Conservation (phyloP, 768 basidiomycete genomes). For the Galerina sulciceps region DNA sequence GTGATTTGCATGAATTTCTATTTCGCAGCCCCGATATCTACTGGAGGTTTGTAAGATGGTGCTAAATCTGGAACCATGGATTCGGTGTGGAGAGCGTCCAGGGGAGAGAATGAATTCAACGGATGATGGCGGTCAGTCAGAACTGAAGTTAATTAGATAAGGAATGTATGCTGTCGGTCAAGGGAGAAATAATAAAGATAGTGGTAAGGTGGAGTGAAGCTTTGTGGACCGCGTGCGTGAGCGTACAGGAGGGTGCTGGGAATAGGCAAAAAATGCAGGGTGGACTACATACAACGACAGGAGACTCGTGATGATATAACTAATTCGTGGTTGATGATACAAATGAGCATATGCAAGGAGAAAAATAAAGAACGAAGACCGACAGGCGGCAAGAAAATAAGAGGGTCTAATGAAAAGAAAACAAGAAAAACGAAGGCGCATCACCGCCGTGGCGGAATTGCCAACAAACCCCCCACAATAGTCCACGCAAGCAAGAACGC, state of each 20-base stretch:
- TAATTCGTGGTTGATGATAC: not conserved
- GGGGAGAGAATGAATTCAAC: too few relatives aligned
- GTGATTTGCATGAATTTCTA: too few relatives aligned
- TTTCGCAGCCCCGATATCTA: too few relatives aligned
- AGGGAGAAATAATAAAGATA: too few relatives aligned
- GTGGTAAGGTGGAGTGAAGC: too few relatives aligned
- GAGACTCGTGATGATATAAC: not conserved
- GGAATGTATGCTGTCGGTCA: too few relatives aligned
- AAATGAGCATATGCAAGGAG: not conserved
- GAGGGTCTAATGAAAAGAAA: not conserved
- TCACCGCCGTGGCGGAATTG: conserved; percentile 32
- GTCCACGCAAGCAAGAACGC: conserved; percentile 50
- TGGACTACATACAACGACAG: not conserved
- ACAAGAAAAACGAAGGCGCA: not conserved
- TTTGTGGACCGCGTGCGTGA: not conserved
- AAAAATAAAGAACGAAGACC: not conserved
- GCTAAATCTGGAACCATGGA: too few relatives aligned
- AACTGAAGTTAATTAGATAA: too few relatives aligned
- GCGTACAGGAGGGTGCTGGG: not conserved
- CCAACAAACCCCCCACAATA: conserved; percentile 44
- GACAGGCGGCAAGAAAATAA: not conserved
- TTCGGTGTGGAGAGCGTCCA: too few relatives aligned
- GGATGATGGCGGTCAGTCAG: too few relatives aligned
- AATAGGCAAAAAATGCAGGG: not conserved
- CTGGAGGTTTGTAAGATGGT: too few relatives aligned